Evolutionary conservation across 257 asterid genomes (phyloP).

Genomic region (Nicotiana attenuata): DNA sequence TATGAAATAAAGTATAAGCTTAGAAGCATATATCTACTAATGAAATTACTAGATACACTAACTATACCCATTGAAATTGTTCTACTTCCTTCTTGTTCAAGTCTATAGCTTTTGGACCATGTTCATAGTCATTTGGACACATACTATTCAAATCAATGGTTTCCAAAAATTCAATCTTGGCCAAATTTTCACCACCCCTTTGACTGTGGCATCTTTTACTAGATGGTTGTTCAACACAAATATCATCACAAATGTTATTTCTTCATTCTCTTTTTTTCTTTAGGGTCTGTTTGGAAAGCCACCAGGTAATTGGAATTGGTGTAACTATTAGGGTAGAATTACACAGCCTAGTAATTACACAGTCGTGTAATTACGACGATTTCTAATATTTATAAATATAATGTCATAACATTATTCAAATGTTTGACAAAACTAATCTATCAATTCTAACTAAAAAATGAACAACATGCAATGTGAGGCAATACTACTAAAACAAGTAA

Average conservation of each 20-base stretch:
- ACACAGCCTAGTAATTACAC: no score
- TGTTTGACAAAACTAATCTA: no score
- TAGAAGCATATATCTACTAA: neutral
- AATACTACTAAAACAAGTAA: no score
- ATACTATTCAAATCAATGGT: slow-evolving; percentile 53
- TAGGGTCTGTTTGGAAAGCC: neutral
- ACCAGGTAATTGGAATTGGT: no score
- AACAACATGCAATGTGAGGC: no score
- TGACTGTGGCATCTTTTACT: slow-evolving; percentile 19
- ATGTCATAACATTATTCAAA: no score
- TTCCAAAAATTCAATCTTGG: slow-evolving; percentile 16
- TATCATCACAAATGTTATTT: slow-evolving; percentile 8
- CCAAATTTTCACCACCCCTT: slow-evolving; percentile 16
- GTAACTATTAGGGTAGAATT: no score
- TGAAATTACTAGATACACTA: slow-evolving; percentile 10
- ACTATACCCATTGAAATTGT: slow-evolving; percentile 24
- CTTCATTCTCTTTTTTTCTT: slow-evolving; percentile 30
- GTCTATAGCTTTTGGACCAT: slow-evolving; percentile 35
- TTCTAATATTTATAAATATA: no score
- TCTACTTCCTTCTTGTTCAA: slow-evolving; percentile 44
- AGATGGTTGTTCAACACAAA: slow-evolving; percentile 16
- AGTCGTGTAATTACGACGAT: no score
- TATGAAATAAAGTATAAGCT: neutral
- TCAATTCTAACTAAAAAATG: no score
- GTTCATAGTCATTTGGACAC: slow-evolving; percentile 31